A percentile compares a stretch with the other conserved stretches of the same genome.
Evolutionary conservation across 768 basidiomycete species (phyloP).

Genomic region (Phylloporus arenicola): DNA sequence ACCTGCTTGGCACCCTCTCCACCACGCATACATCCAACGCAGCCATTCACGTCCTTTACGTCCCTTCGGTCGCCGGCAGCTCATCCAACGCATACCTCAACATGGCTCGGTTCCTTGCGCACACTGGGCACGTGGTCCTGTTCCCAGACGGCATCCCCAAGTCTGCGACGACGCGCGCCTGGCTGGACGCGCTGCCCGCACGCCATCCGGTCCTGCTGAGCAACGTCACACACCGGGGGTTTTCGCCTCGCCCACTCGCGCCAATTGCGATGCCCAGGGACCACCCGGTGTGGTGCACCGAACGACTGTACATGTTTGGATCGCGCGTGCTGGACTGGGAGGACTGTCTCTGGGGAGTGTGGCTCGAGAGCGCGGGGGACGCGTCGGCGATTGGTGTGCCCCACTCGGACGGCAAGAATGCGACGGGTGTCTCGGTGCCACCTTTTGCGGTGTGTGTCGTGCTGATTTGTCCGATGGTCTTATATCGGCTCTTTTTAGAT

Average conservation of each 20-base stretch:
- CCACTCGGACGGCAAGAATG: conserved; percentile 5
- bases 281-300: conserved; percentile 56
- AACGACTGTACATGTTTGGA: conserved; percentile 43
- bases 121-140: conserved; percentile 42
- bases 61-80: conserved; percentile 31
- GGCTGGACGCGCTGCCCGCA: conserved; percentile 10
- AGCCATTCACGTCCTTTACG: conserved; percentile 46
- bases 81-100: conserved; percentile 55
- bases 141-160: conserved; percentile 43
- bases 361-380: conserved; percentile 49
- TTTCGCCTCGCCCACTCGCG: conserved; percentile 38
- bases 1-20: conserved; percentile 15
- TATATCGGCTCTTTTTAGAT: conserved; percentile 22
- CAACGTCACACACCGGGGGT: conserved; percentile 27
- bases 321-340: conserved; percentile 53
- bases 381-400: conserved; percentile 19
- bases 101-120: conserved; percentile 55
- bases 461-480: too few relatives aligned
- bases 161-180: not conserved
- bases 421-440: conserved; percentile 11
- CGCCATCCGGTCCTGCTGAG: conserved; percentile 28
- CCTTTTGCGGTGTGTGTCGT: conserved; percentile 15
- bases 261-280: conserved; percentile 42
- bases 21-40: conserved; percentile 18
- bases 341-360: conserved; percentile 63